Evolutionary conservation across 306 rosid genomes (phyloP).

Genomic region (Cucumis melo): DNA sequence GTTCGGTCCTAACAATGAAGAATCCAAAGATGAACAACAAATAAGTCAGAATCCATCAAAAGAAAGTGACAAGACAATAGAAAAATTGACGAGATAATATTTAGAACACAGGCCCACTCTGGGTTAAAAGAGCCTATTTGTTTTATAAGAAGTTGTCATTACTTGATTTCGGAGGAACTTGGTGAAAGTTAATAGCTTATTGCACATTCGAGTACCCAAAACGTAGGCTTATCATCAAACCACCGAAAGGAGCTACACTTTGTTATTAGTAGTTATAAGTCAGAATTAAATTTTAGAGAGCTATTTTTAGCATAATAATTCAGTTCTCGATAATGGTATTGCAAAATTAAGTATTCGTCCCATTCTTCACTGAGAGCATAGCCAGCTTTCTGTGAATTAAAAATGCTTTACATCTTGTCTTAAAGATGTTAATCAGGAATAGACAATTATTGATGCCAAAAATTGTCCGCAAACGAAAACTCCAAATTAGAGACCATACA

Average conservation of each 20-base stretch:
- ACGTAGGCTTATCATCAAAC: too few relatives aligned
- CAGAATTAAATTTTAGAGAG: too few relatives aligned
- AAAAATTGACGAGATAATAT: not conserved
- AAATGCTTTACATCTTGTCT: not conserved
- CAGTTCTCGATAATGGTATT: too few relatives aligned
- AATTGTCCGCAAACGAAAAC: not conserved
- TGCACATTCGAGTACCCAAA: too few relatives aligned
- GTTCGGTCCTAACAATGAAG: constrained; percentile 62
- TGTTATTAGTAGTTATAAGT: too few relatives aligned
- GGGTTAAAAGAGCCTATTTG: not conserved
- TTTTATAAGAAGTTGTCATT: too few relatives aligned
- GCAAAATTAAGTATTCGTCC: too few relatives aligned
- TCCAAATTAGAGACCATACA: not conserved
- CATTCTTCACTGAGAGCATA: not conserved
- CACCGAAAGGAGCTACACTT: too few relatives aligned
- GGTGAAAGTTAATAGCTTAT: too few relatives aligned
- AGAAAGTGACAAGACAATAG: not conserved
- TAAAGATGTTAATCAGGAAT: not conserved
- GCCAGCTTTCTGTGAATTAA: not conserved
- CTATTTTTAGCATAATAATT: too few relatives aligned
- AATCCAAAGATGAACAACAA: not conserved
- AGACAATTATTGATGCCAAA: not conserved
- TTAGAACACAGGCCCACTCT: not conserved
- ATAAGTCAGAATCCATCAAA: not conserved
- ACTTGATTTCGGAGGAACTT: too few relatives aligned